Conservation (phyloP, 2,329 filamentous ascomycete species). For the Rhynchosporium graminicola region DNA sequence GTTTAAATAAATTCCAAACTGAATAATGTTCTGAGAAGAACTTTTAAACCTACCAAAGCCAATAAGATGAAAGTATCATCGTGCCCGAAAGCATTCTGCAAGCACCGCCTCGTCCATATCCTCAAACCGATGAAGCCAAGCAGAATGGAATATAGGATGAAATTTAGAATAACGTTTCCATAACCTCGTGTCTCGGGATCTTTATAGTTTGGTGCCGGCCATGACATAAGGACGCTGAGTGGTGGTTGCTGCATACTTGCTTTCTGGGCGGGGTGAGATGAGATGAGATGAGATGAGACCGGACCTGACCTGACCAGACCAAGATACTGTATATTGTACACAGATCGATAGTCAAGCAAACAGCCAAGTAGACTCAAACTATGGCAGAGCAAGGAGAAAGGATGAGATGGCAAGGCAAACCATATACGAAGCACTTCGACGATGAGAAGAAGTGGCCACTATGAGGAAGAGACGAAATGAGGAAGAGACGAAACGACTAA, state of each 20-base stretch:
- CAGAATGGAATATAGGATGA: constrained; percentile 44
- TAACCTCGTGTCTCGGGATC: constrained; percentile 48
- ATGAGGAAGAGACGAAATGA: too few relatives aligned
- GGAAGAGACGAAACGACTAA: too few relatives aligned
- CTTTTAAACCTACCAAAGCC: constrained; percentile 39
- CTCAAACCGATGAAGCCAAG: constrained; percentile 47
- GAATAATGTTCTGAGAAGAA: not conserved
- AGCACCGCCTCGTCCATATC: constrained; percentile 48
- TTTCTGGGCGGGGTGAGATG: not conserved
- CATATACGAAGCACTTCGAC: too few relatives aligned
- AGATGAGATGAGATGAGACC: not conserved
- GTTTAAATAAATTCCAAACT: not conserved
- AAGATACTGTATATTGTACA: not conserved
- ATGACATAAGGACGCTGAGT: constrained; percentile 23
- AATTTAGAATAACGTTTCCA: constrained; percentile 46
- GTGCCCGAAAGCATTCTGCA: constrained; percentile 48
- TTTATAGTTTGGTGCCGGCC: constrained; percentile 48
- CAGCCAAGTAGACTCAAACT: too few relatives aligned
- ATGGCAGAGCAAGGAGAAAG: too few relatives aligned
- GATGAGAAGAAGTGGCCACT: too few relatives aligned
- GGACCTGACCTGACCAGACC: not conserved
- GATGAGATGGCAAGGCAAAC: too few relatives aligned
- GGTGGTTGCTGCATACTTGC: constrained; percentile 32
- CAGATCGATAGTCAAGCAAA: too few relatives aligned
- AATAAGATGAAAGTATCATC: constrained; percentile 50